Percentiles rank a stretch among this genome's conserved stretches.
Evolutionary conservation across 257 asterid species (phyloP).

Genomic region (Striga asiatica): DNA sequence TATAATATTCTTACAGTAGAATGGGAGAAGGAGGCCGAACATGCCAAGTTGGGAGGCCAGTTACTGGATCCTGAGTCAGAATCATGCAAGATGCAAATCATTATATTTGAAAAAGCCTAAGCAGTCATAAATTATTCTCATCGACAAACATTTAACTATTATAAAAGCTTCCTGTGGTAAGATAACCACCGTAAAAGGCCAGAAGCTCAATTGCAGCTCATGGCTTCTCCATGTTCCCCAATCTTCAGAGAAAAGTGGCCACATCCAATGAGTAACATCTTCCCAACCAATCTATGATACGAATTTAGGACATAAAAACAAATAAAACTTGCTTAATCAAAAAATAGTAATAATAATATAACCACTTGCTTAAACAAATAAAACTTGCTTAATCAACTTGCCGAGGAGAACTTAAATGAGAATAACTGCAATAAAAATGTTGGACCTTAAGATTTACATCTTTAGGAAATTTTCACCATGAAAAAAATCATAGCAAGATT

Average conservation of each 20-base stretch:
- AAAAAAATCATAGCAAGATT: background rate
- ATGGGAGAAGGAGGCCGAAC: conserved; percentile 73
- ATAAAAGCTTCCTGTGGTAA: conserved; percentile 16
- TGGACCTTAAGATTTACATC: background rate
- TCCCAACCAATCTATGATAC: conserved; percentile 72
- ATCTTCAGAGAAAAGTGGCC: conserved; percentile 91
- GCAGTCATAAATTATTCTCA: conserved; percentile 9
- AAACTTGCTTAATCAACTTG: conserved; percentile 2
- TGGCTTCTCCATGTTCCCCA: conserved; percentile 90
- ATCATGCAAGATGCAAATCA: conserved; percentile 15
- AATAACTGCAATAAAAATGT: background rate
- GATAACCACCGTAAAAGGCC: conserved; percentile 74
- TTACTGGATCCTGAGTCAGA: conserved; percentile 84
- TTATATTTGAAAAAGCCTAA: conserved; percentile 13
- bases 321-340: conserved; percentile 2
- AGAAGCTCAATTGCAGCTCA: conserved; percentile 67
- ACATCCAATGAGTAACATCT: conserved; percentile 93
- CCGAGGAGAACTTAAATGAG: background rate
- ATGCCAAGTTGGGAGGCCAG: conserved; percentile 86
- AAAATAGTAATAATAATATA: too few species aligned
- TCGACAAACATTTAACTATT: conserved; percentile 5
- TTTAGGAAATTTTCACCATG: conserved; percentile 1
- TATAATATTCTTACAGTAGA: conserved; percentile 52
- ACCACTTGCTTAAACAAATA: too few species aligned
- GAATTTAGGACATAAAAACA: background rate